Evolutionary conservation across 129 eudicot species (phyloP), one percentile per base, ranked within the genome.

Genomic region (Chrysanthemum makinoi): DNA sequence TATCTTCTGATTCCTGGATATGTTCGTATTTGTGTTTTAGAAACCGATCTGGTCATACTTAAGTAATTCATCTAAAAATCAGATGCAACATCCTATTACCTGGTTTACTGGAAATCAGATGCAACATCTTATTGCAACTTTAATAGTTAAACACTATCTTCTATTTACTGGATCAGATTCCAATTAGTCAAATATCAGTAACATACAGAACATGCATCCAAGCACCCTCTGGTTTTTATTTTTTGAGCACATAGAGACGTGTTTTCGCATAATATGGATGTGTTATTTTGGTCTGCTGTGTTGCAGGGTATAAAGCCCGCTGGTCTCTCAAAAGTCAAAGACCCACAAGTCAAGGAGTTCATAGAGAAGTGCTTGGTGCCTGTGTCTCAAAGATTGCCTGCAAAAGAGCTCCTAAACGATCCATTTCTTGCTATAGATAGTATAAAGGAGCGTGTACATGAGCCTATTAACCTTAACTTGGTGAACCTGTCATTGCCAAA

Each of bases 321-420:
- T 51, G 80, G 82, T 49, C 80, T 85, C 26, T 62, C 39, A n/a
- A 79, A 85, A 72, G 86, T 85, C 6, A 76, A 75, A 62, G 86
- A 82, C 59, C 70, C 82, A 20, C 75, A 82, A 68, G 84, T 73
- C 56, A 82, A 76, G 59, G 75, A 56, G 35, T 75, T 85, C 12
- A 85, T 85, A 16, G 89, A 85, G 61, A 85, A 81, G 58, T 85
- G 89, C 69, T 52, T 85, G 76, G 84, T 76, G 58, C 89, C 86
- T 1, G 82, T 75, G 3, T 72, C 84, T 76, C 69, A 75, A 53
- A 69, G 89, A 54, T 64, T 79, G 68, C 43, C 84, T 46, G 86
- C 89, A 16, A 46, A 35, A 30, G 86, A 85, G 82, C 82, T 85
- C 24, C 47, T 85, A 59, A 82, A 79, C 55, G 86, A 79, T 63